A percentile compares a stretch with the other conserved stretches of the same genome.
Conservation (phyloP, 148 eudicot species). For the Polygonum maritimum region DNA sequence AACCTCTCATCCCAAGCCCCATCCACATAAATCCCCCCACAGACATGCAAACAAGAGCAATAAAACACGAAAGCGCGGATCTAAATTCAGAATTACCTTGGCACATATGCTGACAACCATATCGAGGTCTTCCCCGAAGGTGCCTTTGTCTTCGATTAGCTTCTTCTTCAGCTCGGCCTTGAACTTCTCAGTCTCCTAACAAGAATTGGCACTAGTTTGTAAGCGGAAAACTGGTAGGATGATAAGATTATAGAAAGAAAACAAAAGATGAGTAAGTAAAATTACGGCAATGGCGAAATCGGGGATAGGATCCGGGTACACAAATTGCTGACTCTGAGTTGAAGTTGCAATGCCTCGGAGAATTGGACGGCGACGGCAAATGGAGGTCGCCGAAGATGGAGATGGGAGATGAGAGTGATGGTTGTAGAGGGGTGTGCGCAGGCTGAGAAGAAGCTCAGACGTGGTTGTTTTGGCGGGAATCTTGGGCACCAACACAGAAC, state of each 20-base stretch:
- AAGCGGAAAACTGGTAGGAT: not conserved
- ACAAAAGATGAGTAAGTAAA: not conserved
- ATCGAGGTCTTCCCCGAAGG: conserved; percentile 33
- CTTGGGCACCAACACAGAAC: not conserved
- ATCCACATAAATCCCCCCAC: not conserved
- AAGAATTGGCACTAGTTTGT: not conserved
- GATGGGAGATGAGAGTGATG: conserved; percentile 8
- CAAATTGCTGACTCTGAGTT: conserved; percentile 20
- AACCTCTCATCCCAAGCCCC: not conserved
- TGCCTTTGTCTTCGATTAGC: conserved; percentile 24
- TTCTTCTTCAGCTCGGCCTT: conserved; percentile 31
- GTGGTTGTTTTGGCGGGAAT: conserved; percentile 40
- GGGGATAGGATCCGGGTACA: conserved; percentile 50
- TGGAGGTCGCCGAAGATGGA: conserved; percentile 9
- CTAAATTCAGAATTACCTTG: conserved; percentile 27
- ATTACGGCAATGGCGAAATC: conserved; percentile 44
- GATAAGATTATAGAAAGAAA: not conserved
- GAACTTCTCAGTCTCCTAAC: conserved; percentile 47
- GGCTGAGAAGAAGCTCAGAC: conserved; percentile 14
- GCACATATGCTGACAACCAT: conserved; percentile 31
- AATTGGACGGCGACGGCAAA: conserved; percentile 2
- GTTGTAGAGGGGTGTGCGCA: conserved; percentile 18
- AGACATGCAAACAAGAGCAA: not conserved
- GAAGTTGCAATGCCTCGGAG: conserved; percentile 19
- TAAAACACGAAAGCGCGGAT: not conserved